A percentile compares a stretch with the other conserved stretches of the same genome.
phyloP scores from a whole-genome alignment of 768 basidiomycete genomes.

The Flagelloscypha sp. region DNA sequence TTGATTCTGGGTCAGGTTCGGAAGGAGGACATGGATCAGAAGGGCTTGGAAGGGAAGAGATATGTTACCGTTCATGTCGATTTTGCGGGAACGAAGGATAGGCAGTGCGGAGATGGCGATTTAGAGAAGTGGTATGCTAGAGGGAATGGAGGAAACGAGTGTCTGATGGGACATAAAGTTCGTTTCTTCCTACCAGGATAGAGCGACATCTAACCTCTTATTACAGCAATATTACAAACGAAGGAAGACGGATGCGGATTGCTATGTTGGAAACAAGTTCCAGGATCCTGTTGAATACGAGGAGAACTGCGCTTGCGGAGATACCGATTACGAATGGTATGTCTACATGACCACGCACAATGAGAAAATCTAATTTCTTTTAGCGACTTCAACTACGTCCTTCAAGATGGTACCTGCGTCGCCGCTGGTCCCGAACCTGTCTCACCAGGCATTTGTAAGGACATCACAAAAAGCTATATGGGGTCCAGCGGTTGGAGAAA shows the following conservation, averaged over 20 bases:
- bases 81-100: slow-evolving; percentile 59
- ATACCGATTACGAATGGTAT: slow-evolving; percentile 92
- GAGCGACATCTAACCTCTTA: neutral
- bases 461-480: slow-evolving; percentile 52
- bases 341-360: slow-evolving; percentile 6
- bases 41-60: too few relatives aligned
- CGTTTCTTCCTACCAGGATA: slow-evolving; percentile 8
- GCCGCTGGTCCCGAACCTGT: slow-evolving; percentile 85
- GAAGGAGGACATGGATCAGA: slow-evolving; percentile 40
- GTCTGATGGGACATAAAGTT: slow-evolving; percentile 93
- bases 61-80: slow-evolving; percentile 77
- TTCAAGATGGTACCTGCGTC: slow-evolving; percentile 65
- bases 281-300: slow-evolving; percentile 77
- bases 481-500: slow-evolving; percentile 90
- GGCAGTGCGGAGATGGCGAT: slow-evolving; percentile 64
- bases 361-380: neutral
- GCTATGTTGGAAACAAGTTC: slow-evolving; percentile 89
- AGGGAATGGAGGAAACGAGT: slow-evolving; percentile 54
- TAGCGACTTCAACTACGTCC: slow-evolving; percentile 88
- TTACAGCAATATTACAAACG: slow-evolving; percentile 88
- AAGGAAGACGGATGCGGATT: slow-evolving; percentile 73
- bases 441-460: slow-evolving; percentile 62
- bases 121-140: slow-evolving; percentile 88
- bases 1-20: slow-evolving; percentile 76
- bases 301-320: slow-evolving; percentile 74